Percentiles rank a stretch among this genome's conserved stretches.
phyloP scores from a whole-genome alignment of 768 basidiomycete genomes.

The Termitomyces sp. region DNA sequence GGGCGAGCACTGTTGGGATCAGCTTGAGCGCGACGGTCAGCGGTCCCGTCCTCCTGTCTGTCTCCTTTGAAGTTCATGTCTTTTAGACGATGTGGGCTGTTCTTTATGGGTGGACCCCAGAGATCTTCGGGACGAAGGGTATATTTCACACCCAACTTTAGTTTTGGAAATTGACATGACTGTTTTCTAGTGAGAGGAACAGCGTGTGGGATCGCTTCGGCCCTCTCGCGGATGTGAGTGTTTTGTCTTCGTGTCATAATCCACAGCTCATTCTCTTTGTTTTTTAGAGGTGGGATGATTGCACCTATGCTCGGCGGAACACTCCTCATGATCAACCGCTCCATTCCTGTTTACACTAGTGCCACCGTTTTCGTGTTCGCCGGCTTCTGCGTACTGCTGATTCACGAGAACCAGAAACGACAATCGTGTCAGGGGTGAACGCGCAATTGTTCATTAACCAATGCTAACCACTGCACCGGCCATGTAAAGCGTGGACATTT shows the following conservation, averaged over 20 bases:
- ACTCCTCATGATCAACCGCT: conserved; percentile 61
- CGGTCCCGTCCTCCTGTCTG: neutral
- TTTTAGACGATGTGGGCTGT: conserved; percentile 80
- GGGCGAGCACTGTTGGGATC: conserved; percentile 70
- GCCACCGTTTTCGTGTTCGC: conserved; percentile 62
- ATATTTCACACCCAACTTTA: conserved; percentile 7
- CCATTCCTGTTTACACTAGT: conserved; percentile 77
- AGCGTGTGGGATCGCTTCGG: conserved; percentile 84
- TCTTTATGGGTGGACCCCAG: conserved; percentile 88
- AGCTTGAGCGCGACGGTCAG: conserved; percentile 70
- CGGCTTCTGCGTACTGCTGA: conserved; percentile 55
- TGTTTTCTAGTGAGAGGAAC: conserved; percentile 67
- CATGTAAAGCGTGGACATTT: neutral
- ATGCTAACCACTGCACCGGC: neutral
- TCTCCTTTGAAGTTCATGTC: neutral
- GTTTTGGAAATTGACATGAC: neutral
- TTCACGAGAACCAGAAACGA: conserved; percentile 51
- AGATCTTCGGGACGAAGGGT: conserved; percentile 81
- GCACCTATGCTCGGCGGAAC: conserved; percentile 77
- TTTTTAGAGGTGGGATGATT: conserved; percentile 81
- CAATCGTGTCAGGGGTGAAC: conserved; percentile 21
- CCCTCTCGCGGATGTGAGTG: conserved; percentile 75
- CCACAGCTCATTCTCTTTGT: conserved; percentile 4
- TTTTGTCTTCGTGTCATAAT: neutral
- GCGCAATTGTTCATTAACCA: conserved; percentile 24